Evolutionary conservation across 2,329 filamentous ascomycete species (phyloP), one percentile per base, ranked within the genome.

Genomic region (Furcasterigmium furcatum): DNA sequence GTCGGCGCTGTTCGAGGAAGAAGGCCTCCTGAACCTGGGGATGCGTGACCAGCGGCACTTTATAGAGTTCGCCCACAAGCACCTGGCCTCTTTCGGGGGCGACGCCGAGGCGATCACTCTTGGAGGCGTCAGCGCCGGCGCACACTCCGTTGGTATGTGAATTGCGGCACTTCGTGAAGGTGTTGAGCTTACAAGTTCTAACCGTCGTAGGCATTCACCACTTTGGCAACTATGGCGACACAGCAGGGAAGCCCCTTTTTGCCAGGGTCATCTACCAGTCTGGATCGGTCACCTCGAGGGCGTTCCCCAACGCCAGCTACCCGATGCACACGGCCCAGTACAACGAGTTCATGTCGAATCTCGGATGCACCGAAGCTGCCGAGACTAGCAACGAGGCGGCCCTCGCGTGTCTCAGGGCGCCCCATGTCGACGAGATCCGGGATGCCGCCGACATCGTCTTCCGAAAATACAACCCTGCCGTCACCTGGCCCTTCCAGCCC

Each of bases 71-170:
- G 72, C 82, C 0, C 71, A 79, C 40, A 65, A 64, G 9, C 60
- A 82, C 47, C 77, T 82, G 43, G 52, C 59, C 2, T 56, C 65
- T 2, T 82, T 83, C 44, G 77, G 79, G 0, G 78, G 79, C 4
- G 71, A 82, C 44, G 67, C 69, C 0, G 51, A 57, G 2, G 67
- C 72, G 7, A 73, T 84, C 1, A 80, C 76, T 0, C 69, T 82
- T n/a, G 71, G 71, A 46, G 79, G 80, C 0, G 73, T 79, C 48
- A 76, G 71, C 9, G 77, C 80, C 1, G 79, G 80, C 38, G 54
- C 61, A 8, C 65, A 68, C 46, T 66, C 65, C n/a, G n/a, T n/a
- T n/a, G n/a, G n/a, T n/a, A n/a, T n/a, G n/a, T n/a, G n/a, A n/a
- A n/a, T n/a, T n/a, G n/a, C n/a, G n/a, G n/a, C n/a, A n/a, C n/a